Base-by-base conservation (phyloP, 768 basidiomycete genomes). In the Kwoniella bestiolae region DNA sequence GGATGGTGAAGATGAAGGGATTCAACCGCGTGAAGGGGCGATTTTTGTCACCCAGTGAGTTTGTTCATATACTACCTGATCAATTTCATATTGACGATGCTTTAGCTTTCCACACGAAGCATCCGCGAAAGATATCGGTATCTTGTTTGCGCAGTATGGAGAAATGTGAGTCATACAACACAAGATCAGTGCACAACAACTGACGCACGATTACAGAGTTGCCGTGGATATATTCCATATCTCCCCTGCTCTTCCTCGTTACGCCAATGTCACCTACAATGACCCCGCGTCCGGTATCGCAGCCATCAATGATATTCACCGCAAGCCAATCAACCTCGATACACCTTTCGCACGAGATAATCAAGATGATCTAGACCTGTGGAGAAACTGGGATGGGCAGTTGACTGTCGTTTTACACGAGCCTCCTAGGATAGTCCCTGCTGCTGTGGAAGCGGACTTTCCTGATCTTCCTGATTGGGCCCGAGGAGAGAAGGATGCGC, bases 161-260 rank as follows among this genome's bases (percentile, higher is more conserved):
- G 55, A 73, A 38, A 74, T 80, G 79, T 78, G 55, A 74, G 77
- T 69, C 7, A 26, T 23, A 7, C 21, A 26, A n/a, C 21, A 32
- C 45, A 5, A 11, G 3, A 46, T n/a, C 7, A 18, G 38, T 18
- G 12, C 38, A 3, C 18, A 31, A 46, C 14, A 14, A 32, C 29
- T 14, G 52, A 38, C n/a, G 60, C 60, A 66, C 35, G 9, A 21
- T 0, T 56, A 1, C 64, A 80, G 78, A 45, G 59, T 71, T 6
- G 72, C 78, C 8, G 78, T 80, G 45, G 79, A 80, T 69, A 78
- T 80, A 56, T 79, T 78, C 58, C 75, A 79, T 44, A 73, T 79
- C 23, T 75, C 76, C 5, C 68, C 79, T 1, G 29, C 64, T 14
- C 63, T 69, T 41, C 77, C 78, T 26, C 75, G 79, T 8, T 80